Base-by-base conservation (phyloP, 176 grass and related monocot genomes). In the Paspalum notatum region DNA sequence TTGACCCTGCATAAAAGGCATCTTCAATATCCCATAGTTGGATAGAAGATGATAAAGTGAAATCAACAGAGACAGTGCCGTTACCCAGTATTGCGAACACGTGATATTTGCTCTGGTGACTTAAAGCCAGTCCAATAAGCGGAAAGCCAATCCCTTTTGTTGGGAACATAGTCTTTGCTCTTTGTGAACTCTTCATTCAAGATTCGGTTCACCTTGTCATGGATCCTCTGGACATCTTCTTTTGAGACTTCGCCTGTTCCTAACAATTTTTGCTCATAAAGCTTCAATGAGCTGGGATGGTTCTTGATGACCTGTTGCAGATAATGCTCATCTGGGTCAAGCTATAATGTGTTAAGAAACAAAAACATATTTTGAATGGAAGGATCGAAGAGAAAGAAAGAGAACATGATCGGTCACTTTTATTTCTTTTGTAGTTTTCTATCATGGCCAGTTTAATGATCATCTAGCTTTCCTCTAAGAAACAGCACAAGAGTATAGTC, bases 111-210 rank as follows among this genome's bases (percentile, higher is more conserved):
- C 87, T 98, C 95, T 42, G 95, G 95, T 52, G 95, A 91, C 80
- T 98, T 98, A 27, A 92, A 98, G 57, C 95, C 95, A 60, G 90
- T 77, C 95, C 95, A 98, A 72, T 98, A 98, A 94, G 95, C 95
- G 4, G 95, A 89, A 18, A 98, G 85, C 95, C 95, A 98, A 68
- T 98, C 95, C 73, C 95, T 89, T 59, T 89, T 91, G 64, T 94
- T 94, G 9, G 95, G 89, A 56, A 94, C 75, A 63, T 98, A 98
- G 55, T 98, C 90, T 85, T 98, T 98, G 80, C 95, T 98, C 66
- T 92, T 94, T 11, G 72, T 15, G 9, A 98, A 98, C 41, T 98
- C 95, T 74, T 94, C 90, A 74, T 98, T 98, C 53, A 98, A 69
- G 44, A 98, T 98, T 66, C 62, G 27, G 80, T 87, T 94, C 25